phyloP scores from a whole-genome alignment of 371 early-diverging fungal genomes.

The Chytridiales sp. region DNA sequence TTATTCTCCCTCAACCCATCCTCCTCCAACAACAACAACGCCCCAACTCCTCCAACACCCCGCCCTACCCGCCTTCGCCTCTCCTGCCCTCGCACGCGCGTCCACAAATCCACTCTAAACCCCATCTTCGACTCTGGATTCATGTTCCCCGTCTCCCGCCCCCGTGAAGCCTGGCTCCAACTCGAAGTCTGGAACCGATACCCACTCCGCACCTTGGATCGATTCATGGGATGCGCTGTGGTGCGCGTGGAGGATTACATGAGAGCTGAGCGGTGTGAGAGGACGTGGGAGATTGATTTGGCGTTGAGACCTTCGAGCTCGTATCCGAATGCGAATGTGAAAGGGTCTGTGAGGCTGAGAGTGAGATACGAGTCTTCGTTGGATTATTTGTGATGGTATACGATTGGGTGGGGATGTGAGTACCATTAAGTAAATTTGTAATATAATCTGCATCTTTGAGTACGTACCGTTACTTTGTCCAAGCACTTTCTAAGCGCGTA shows the following conservation, averaged over 20 bases:
- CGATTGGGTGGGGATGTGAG: too few relatives aligned
- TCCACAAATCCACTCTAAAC: conserved; percentile 1
- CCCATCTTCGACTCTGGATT: conserved; percentile 19
- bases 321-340: neutral
- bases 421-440: too few relatives aligned
- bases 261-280: conserved; percentile 10
- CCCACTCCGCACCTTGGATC: neutral
- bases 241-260: conserved; percentile 26
- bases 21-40: neutral
- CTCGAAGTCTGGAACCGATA: conserved; percentile 28
- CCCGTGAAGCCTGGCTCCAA: conserved; percentile 18
- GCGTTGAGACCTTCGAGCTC: neutral
- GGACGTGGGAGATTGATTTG: conserved; percentile 29
- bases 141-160: conserved; percentile 25
- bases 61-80: neutral
- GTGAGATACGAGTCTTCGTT: conserved; percentile 23
- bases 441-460: too few relatives aligned
- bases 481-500: too few relatives aligned
- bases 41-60: neutral
- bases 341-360: conserved; percentile 19
- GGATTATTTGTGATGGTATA: conserved; percentile 15
- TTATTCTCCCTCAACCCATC: too few relatives aligned
- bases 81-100: conserved; percentile 2
- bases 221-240: conserved; percentile 21
- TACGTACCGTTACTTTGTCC: too few relatives aligned